A percentile compares a stretch with the other conserved stretches of the same genome.
Conservation (phyloP, 2,329 filamentous ascomycete species). For the Xylariaceae sp. region DNA sequence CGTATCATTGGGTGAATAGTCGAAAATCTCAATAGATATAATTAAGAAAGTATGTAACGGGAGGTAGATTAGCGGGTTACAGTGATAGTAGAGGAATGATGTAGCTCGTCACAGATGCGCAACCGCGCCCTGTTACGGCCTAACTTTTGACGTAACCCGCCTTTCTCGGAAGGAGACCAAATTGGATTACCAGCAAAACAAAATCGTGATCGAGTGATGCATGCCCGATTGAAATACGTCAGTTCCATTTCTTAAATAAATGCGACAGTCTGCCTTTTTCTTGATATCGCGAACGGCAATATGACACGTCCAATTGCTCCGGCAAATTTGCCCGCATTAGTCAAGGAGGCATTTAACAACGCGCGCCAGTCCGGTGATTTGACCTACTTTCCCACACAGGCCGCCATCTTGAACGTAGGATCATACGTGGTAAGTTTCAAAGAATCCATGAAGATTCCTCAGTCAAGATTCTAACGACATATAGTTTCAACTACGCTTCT, state of each 20-base stretch:
- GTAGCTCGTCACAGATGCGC: too few relatives aligned
- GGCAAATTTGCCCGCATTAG: slow-evolving; percentile 47
- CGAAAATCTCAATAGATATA: too few relatives aligned
- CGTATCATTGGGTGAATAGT: too few relatives aligned
- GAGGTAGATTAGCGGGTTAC: too few relatives aligned
- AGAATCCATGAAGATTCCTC: background rate
- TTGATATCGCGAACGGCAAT: too few relatives aligned
- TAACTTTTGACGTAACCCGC: too few relatives aligned
- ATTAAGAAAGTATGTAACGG: too few relatives aligned
- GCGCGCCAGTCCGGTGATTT: slow-evolving; percentile 47
- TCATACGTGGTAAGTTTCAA: background rate
- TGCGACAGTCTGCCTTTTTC: too few relatives aligned
- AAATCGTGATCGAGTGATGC: background rate
- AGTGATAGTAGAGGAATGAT: background rate
- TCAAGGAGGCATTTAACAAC: slow-evolving; percentile 45
- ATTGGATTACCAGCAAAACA: background rate
- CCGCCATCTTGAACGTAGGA: slow-evolving; percentile 37
- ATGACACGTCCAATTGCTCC: slow-evolving; percentile 43
- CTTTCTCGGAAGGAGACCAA: too few relatives aligned
- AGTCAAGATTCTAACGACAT: background rate
- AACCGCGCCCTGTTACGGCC: too few relatives aligned
- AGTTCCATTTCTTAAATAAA: too few relatives aligned
- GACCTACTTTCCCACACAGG: slow-evolving; percentile 52
- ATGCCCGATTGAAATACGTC: too few relatives aligned
- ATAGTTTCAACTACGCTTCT: slow-evolving; percentile 71